phyloP scores from a whole-genome alignment of 148 eudicot species.

The Vaccinium macrocarpon region DNA sequence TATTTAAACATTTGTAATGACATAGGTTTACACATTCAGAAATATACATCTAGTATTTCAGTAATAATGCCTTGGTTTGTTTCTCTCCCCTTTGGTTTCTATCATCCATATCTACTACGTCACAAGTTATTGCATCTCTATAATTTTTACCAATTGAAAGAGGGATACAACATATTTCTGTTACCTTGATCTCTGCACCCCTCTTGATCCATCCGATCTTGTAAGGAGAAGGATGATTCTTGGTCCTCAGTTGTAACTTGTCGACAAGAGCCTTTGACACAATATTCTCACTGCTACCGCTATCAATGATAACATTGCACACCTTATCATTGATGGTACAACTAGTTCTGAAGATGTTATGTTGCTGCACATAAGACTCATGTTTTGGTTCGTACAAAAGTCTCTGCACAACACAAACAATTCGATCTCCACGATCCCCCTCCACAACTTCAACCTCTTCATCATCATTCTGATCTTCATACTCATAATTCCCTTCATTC shows the following conservation, averaged over 20 bases:
- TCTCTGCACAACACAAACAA: neutral
- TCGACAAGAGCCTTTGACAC: neutral
- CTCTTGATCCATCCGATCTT: neutral
- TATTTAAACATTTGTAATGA: too few species aligned
- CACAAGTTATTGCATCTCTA: neutral
- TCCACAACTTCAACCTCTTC: neutral
- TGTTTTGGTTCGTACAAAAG: neutral
- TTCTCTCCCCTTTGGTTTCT: too few species aligned
- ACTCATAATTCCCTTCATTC: neutral
- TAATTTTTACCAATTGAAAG: neutral
- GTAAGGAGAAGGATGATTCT: neutral
- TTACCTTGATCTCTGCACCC: neutral
- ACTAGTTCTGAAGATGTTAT: neutral
- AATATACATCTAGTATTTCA: too few species aligned
- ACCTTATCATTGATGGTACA: neutral
- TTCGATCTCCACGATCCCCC: neutral
- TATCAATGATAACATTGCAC: neutral
- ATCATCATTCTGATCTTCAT: neutral
- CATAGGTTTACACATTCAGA: too few species aligned
- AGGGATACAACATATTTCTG: neutral
- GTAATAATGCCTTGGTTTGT: too few species aligned
- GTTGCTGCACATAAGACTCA: neutral
- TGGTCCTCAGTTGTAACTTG: neutral
- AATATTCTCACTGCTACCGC: neutral
- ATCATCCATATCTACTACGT: neutral